Evolutionary conservation across 768 basidiomycete species (phyloP), one percentile per base, ranked within the genome.

Genomic region (Tylopilus sp.): DNA sequence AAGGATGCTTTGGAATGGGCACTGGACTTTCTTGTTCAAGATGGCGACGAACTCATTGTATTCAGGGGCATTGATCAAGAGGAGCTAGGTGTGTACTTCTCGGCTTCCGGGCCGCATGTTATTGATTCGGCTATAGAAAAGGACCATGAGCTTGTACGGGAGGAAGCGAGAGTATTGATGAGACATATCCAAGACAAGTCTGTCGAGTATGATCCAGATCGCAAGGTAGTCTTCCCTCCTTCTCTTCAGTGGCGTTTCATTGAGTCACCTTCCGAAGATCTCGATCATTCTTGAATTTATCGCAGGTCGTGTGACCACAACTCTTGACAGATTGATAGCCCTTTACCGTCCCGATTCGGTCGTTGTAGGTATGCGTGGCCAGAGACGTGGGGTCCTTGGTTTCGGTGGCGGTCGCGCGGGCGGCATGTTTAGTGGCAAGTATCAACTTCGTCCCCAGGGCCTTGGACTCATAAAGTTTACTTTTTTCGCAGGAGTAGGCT

Each of bases 281-380:
- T 93, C 89, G 0, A 79, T 99, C 45, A 86, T 97, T 45, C 83
- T 98, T 38, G 95, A 98, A 73, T 94, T 88, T 65, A 89, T 98
- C 44, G 91, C 94, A 0, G 97, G 95, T 28, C 86, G 85, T 50
- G 82, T 95, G 6, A 91, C 92, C 1, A 83, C 88, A 45, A 91
- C 90, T 10, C 85, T 98, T 48, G 91, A 98, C 63, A 86, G 95
- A 46, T 81, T 95, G 53, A 94, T 95, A 57, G 89, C 91, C 0
- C 79, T 97, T 7, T 94, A 95, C 62, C 86, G 89, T 31, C 92
- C 92, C 5, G 93, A 95, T 67, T 87, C 90, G 0, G 78, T 99
- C 47, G 86, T 99, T 13, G 95, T 98, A 25, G 95, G 97, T 18
- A 93, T 91, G 9, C 79, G 89, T 15, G 95, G 92, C 0, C 75